Evolutionary conservation across 2,329 filamentous ascomycete genomes (phyloP).

Genomic region (Coleophoma cylindrospora): DNA sequence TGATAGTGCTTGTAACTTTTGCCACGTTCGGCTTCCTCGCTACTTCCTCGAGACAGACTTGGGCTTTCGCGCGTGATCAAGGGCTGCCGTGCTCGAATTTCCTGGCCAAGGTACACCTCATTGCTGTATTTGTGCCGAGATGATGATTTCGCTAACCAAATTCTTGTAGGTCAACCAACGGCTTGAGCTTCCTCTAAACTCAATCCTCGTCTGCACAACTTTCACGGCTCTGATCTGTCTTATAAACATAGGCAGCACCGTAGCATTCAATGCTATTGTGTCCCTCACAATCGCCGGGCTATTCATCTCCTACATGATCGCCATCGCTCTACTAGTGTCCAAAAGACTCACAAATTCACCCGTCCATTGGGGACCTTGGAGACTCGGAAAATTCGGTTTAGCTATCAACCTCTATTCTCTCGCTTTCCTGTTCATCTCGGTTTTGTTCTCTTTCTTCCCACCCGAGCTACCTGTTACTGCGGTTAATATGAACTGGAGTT

Average conservation of each 20-base stretch:
- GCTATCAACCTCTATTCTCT: constrained; percentile 10
- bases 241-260: constrained; percentile 34
- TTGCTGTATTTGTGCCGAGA: too few species aligned
- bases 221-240: constrained; percentile 29
- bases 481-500: constrained; percentile 63
- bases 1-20: constrained; percentile 28
- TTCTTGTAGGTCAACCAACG: not conserved
- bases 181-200: constrained; percentile 14
- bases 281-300: constrained; percentile 36
- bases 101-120: constrained; percentile 11
- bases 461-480: constrained; percentile 11
- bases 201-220: constrained; percentile 21
- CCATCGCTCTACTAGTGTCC: constrained; percentile 33
- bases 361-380: constrained; percentile 16
- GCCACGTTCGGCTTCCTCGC: constrained; percentile 29
- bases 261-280: constrained; percentile 39
- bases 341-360: constrained; percentile 28
- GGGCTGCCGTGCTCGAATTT: constrained; percentile 12
- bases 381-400: constrained; percentile 15
- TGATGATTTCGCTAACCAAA: too few species aligned
- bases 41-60: constrained; percentile 35
- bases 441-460: constrained; percentile 41
- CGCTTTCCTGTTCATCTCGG: constrained; percentile 31
- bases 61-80: constrained; percentile 37
- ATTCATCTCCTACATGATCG: constrained; percentile 37